A percentile compares a stretch with the other conserved stretches of the same genome.
Conservation (phyloP, 441 rosid genomes). For the Populus hybrid region DNA sequence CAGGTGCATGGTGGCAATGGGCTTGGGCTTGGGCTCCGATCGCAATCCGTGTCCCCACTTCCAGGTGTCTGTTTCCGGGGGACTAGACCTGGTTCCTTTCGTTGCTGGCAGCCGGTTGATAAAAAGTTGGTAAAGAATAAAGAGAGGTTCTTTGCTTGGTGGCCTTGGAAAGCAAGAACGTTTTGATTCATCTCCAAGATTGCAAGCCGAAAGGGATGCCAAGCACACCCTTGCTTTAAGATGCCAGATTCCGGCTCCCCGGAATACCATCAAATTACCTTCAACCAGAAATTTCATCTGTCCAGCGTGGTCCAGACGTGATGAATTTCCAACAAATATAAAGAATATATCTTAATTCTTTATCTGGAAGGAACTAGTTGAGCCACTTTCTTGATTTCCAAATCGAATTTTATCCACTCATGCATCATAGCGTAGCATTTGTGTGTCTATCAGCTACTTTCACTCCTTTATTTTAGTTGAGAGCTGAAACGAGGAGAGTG, state of each 20-base stretch:
- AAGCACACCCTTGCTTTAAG: not conserved
- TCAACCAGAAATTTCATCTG: too few relatives aligned
- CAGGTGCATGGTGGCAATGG: not conserved
- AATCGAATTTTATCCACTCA: too few relatives aligned
- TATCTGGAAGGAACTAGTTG: not conserved
- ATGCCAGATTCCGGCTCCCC: too few relatives aligned
- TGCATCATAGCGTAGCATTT: too few relatives aligned
- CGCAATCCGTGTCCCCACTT: not conserved
- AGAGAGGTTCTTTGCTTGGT: slow-evolving; percentile 25
- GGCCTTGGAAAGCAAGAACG: slow-evolving; percentile 6
- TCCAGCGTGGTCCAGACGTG: too few relatives aligned
- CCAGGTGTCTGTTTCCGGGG: slow-evolving; percentile 15
- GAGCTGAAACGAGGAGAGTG: not conserved
- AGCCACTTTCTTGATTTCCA: not conserved
- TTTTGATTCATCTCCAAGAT: not conserved
- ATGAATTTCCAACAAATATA: not conserved
- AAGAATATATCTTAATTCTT: not conserved
- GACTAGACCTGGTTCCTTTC: too few relatives aligned
- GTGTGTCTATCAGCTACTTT: too few relatives aligned
- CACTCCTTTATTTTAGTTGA: too few relatives aligned
- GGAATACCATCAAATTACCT: too few relatives aligned
- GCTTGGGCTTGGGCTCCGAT: not conserved
- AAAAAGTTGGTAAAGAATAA: not conserved
- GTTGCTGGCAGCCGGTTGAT: slow-evolving; percentile 3
- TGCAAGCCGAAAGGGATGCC: slow-evolving; percentile 5